Evolutionary conservation across 441 rosid species (phyloP), one percentile per base, ranked within the genome.

Genomic region (Populus hybrid): DNA sequence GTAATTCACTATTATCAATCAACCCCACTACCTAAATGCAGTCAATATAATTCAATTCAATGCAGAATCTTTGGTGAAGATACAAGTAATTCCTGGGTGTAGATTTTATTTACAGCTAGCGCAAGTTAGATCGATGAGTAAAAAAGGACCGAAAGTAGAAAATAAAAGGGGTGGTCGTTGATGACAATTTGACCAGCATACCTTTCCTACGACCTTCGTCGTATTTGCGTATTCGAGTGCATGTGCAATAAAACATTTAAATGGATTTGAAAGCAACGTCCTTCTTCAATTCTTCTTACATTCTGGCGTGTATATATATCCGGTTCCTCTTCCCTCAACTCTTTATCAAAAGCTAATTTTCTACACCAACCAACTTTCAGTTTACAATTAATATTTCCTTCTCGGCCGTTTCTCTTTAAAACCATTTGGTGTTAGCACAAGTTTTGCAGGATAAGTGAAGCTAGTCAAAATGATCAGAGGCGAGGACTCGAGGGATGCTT

Each of bases 401-500:
- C 32, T 30, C 32, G 32, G 32, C 32, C 32, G 32, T 30, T 68
- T 6, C 74, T 8, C 7, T 71, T 14, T 70, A 1, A 35, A 23
- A 5, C 57, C 14, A 16, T 14, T 10, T n/a, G 12, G 32, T 30
- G 32, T 30, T 30, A 10, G 16, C 61, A 24, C 1, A 12, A 72
- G 10, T 28, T 24, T 26, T 70, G 74, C 18, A 24, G 7, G 1
- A 16, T 12, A 30, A 11, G 10, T 24, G 26, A 18, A 35, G 10
- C 8, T 1, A 7, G 3, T 2, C 36, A 74, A 78, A 65, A 86
- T 86, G 88, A 87, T 83, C 74, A 78, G 71, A 54, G 85, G 16
- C 5, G 34, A 84, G 16, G 88, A 83, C 32, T 30, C 32, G 2
- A 79, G 83, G 73, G 91, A 88, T 54, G 81, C 86, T 69, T 11